Percentiles rank a stretch among this genome's conserved stretches.
phyloP scores from a whole-genome alignment of 441 rosid genomes.

The Brassica balearica region DNA sequence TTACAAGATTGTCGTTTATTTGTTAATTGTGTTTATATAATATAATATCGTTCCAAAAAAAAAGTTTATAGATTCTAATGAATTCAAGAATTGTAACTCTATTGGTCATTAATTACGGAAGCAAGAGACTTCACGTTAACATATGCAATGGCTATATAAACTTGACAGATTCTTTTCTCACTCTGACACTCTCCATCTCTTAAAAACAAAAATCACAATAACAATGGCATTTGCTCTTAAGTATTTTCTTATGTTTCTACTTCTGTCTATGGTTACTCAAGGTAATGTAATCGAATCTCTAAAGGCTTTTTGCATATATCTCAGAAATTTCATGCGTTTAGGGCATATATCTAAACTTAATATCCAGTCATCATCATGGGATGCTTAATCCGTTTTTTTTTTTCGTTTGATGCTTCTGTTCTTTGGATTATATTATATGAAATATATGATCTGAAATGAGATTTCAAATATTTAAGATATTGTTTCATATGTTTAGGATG shows the following conservation, averaged over 20 bases:
- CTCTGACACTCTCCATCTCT: background rate
- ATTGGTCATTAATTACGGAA: background rate
- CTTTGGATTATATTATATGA: background rate
- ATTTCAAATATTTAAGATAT: background rate
- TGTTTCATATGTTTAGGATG: background rate
- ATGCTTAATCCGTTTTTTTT: slow-evolving; percentile 3
- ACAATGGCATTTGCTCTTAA: slow-evolving; percentile 33
- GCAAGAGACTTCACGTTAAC: background rate
- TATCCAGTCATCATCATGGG: background rate
- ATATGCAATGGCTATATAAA: slow-evolving; percentile 13
- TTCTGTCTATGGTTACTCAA: slow-evolving; percentile 38
- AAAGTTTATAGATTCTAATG: background rate
- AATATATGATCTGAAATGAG: background rate
- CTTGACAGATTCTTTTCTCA: background rate
- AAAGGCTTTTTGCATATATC: slow-evolving; percentile 2
- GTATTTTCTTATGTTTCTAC: slow-evolving; percentile 23
- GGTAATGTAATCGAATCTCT: slow-evolving; percentile 30
- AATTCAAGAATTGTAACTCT: background rate
- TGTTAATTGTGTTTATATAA: background rate
- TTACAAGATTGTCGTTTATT: background rate
- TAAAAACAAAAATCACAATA: slow-evolving; percentile 5
- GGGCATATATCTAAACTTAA: slow-evolving; percentile 4
- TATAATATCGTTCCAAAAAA: background rate
- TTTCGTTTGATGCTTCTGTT: background rate
- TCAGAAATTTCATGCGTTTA: background rate